Conservation (phyloP, 2,329 filamentous ascomycete genomes). For the Colletotrichum shisoi region DNA sequence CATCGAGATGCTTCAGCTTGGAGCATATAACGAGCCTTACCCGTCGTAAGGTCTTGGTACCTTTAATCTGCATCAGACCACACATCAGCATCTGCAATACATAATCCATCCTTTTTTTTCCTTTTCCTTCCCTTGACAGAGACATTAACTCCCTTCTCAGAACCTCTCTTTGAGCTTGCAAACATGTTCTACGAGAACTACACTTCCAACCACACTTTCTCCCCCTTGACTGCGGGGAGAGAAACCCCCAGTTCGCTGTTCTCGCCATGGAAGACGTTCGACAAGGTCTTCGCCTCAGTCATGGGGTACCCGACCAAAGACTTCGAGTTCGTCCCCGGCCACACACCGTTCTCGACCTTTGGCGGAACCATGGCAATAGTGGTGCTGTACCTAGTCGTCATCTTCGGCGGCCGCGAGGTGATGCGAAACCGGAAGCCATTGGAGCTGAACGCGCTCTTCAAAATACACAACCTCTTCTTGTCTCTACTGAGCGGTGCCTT, state of each 20-base stretch:
- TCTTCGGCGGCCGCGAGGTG: slow-evolving; percentile 82
- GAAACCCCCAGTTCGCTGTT: slow-evolving; percentile 59
- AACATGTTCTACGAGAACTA: slow-evolving; percentile 33
- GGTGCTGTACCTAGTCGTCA: slow-evolving; percentile 80
- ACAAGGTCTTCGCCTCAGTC: slow-evolving; percentile 72
- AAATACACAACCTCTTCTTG: slow-evolving; percentile 88
- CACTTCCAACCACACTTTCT: slow-evolving; percentile 58
- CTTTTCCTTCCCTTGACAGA: no score
- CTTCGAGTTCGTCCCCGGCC: slow-evolving; percentile 75
- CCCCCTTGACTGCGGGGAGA: slow-evolving; percentile 66
- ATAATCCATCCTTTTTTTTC: background rate
- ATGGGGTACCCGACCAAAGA: slow-evolving; percentile 79
- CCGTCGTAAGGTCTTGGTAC: slow-evolving; percentile 13
- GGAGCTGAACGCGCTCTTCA: slow-evolving; percentile 80
- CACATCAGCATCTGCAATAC: slow-evolving; percentile 16
- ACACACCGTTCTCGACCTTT: slow-evolving; percentile 83
- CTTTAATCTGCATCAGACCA: background rate
- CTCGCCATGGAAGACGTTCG: slow-evolving; percentile 77
- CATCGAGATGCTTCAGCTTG: slow-evolving; percentile 16
- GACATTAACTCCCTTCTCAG: background rate
- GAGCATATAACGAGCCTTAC: slow-evolving; percentile 14
- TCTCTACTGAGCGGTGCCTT: slow-evolving; percentile 77
- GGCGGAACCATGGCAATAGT: slow-evolving; percentile 74
- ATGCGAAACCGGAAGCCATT: slow-evolving; percentile 80
- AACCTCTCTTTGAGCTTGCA: background rate